A percentile compares a stretch with the other conserved stretches of the same genome.
Conservation (phyloP, 306 rosid species). For the Glycyrrhiza uralensis region DNA sequence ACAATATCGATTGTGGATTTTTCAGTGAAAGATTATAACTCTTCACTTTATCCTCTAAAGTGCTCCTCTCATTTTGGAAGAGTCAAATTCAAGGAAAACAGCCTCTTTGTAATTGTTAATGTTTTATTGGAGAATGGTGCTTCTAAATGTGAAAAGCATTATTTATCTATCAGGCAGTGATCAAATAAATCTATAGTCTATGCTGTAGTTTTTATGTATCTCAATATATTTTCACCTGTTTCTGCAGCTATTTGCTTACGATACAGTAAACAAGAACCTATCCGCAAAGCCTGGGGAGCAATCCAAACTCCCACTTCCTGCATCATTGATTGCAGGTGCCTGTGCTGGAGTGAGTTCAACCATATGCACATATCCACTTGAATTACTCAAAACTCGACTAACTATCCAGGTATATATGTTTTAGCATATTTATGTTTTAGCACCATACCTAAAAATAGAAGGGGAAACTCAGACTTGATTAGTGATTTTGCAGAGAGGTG, state of each 20-base stretch:
- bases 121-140: not conserved
- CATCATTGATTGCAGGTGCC: slow-evolving; percentile 93
- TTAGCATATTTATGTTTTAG: slow-evolving; percentile 1
- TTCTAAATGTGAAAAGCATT: not conserved
- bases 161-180: not conserved
- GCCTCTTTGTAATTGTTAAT: not conserved
- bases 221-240: slow-evolving; percentile 26
- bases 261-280: slow-evolving; percentile 80
- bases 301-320: slow-evolving; percentile 70
- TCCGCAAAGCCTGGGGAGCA: slow-evolving; percentile 74
- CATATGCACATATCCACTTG: slow-evolving; percentile 84
- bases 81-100: not conserved
- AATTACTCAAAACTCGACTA: slow-evolving; percentile 85
- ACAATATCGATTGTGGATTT: not conserved
- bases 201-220: slow-evolving; percentile 5
- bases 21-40: not conserved
- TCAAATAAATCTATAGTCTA: not conserved
- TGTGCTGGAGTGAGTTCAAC: slow-evolving; percentile 99
- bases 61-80: not conserved
- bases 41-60: not conserved
- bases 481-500: slow-evolving; percentile 73
- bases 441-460: not conserved
- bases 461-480: slow-evolving; percentile 1
- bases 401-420: slow-evolving; percentile 69
- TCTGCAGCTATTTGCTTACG: slow-evolving; percentile 90